Percentiles rank a stretch among this genome's conserved stretches.
These are phyloP conservation scores for Paramecium pentaurelia DNA, from an alignment of 73 alveolate species.

Conservation along the genomic window DNA sequence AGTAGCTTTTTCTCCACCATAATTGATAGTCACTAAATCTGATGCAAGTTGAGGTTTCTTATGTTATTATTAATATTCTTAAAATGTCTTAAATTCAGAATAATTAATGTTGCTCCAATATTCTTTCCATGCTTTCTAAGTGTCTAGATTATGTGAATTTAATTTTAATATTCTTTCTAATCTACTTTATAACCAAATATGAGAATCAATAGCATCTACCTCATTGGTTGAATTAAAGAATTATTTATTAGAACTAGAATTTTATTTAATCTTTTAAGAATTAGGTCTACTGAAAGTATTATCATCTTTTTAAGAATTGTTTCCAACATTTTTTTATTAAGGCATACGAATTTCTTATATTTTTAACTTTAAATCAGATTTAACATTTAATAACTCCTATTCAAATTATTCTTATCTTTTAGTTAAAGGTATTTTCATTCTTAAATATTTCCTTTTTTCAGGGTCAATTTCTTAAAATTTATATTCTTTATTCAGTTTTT, in stretches of 20 bases:
- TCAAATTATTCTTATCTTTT: not conserved
- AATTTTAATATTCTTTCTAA: not conserved
- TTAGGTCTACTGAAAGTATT: not conserved
- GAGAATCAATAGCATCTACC: not conserved
- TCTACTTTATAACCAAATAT: not conserved
- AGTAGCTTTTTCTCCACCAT: not conserved
- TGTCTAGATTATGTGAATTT: not conserved
- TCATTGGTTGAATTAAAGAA: not conserved
- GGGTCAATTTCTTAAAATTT: constrained; percentile 9
- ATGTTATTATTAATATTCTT: constrained; percentile 7
- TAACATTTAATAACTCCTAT: not conserved
- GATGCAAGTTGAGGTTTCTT: not conserved
- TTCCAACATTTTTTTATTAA: not conserved
- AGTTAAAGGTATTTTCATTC: not conserved
- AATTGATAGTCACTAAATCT: not conserved
- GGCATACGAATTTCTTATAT: not conserved
- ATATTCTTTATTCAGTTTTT: not conserved
- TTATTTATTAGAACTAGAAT: not conserved
- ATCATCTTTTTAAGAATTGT: not conserved
- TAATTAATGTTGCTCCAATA: not conserved
- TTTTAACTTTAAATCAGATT: not conserved
- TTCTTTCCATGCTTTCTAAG: not conserved
- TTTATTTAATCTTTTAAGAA: not conserved
- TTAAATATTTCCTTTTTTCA: not conserved
- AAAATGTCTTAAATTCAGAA: not conserved